Base-by-base conservation (phyloP, 306 rosid genomes). In the Vigna reflexopilosa region DNA sequence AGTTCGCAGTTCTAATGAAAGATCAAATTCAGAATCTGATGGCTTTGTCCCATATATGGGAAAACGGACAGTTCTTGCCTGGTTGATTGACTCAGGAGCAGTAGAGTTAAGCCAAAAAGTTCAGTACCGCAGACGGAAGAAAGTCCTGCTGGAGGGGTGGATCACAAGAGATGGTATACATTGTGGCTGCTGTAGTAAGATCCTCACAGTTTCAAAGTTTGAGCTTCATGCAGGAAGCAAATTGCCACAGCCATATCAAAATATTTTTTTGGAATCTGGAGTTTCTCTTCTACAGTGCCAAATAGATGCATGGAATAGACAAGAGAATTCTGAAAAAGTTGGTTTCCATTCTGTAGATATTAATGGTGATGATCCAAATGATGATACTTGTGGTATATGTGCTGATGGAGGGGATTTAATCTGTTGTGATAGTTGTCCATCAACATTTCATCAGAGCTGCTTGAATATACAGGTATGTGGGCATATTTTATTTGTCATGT, bases 391-490 rank as follows among this genome's bases (percentile, higher is more conserved):
- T 81, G 93, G 94, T 28, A 80, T 89, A 69, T 93, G 98, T 81
- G 98, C 90, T 76, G 98, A 93, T 79, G 98, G 98, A 55, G 98
- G 96, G 77, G 94, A 91, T 82, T 84, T 93, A 79, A 93, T 93
- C 75, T 93, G 98, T 66, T 93, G 98, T 72, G 98, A 93, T 88
- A 81, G 94, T 50, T 93, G 98, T 77, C 94, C 98, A 19, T 93
- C 98, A 77, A 93, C 98, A 44, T 93, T 93, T 87, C 98, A 93
- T 84, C 94, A 28, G 85, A 87, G 81, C 45, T 93, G 98, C 90
- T 86, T 93, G 83, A 87, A 78, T 61, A 89, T 93, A 70, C 82
- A 80, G 94, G 98, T 90, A 26, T 26, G 40, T 58, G 36, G 42
- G 9, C 54, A 5, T 59, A 61, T 80, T 55, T 75, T 67, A 28